phyloP scores from a whole-genome alignment of 2,329 filamentous ascomycete species.

The Aphanocladium album region DNA sequence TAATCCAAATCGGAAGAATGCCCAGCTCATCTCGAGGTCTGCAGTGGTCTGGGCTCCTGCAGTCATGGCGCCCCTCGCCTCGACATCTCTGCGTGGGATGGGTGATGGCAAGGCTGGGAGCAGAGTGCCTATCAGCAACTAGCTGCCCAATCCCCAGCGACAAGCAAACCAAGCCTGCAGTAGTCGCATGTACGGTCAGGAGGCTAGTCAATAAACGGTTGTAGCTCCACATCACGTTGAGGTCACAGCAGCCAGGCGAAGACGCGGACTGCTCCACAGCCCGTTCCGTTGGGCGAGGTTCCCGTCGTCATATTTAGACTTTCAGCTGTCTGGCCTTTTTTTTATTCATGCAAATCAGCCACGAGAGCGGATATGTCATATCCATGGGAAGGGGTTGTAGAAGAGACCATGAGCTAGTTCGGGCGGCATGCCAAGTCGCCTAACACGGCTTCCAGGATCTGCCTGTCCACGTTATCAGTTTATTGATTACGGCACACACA shows the following conservation, averaged over 20 bases:
- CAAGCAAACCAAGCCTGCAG: not conserved
- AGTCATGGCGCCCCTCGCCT: not conserved
- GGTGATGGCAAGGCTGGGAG: not conserved
- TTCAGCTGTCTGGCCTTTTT: not conserved
- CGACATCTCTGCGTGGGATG: not conserved
- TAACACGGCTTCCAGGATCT: not conserved
- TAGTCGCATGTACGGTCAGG: not conserved
- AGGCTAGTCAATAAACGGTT: not conserved
- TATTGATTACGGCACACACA: not conserved
- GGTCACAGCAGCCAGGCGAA: not conserved
- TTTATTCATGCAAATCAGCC: not conserved
- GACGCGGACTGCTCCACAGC: not conserved
- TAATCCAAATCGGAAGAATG: slow-evolving; percentile 2
- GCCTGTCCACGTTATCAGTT: slow-evolving; percentile 2
- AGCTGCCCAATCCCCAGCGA: not conserved
- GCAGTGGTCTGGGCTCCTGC: slow-evolving; percentile 4
- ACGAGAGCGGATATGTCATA: not conserved
- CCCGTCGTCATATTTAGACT: not conserved
- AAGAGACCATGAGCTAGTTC: not conserved
- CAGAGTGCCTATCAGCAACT: not conserved
- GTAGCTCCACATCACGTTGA: not conserved
- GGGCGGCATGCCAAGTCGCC: not conserved
- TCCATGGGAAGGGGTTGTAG: not conserved
- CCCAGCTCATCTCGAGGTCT: not conserved
- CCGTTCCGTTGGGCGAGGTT: not conserved